Evolutionary conservation across 78 protist genomes (phyloP).

Genomic region (Polysphondylium violaceum): DNA sequence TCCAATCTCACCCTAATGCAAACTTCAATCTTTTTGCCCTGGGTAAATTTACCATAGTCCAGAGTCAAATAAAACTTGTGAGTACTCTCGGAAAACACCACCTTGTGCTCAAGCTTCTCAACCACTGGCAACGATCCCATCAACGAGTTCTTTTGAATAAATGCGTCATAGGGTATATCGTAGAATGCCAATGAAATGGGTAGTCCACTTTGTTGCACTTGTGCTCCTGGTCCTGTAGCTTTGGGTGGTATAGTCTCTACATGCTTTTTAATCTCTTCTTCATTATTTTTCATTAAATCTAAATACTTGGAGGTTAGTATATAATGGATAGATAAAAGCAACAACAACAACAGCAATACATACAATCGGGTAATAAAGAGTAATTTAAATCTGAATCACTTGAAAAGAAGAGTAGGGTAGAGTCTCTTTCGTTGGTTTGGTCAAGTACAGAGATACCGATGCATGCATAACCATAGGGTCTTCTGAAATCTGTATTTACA

Average conservation of each 20-base stretch:
- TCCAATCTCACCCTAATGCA: constrained; percentile 28
- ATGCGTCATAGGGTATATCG: constrained; percentile 24
- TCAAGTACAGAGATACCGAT: not conserved
- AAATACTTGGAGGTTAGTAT: not conserved
- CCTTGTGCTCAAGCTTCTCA: constrained; percentile 55
- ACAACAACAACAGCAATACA: not conserved
- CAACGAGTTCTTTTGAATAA: constrained; percentile 13
- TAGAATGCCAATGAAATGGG: constrained; percentile 32
- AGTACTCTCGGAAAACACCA: constrained; percentile 24
- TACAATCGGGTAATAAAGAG: constrained; percentile 35
- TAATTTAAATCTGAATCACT: constrained; percentile 4
- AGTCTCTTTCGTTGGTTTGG: constrained; percentile 21
- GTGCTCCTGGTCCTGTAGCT: not conserved
- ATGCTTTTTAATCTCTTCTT: constrained; percentile 62
- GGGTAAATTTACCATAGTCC: constrained; percentile 57
- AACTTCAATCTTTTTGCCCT: constrained; percentile 54
- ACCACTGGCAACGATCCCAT: not conserved
- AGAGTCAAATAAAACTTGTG: constrained; percentile 36
- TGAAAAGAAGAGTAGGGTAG: constrained; percentile 5
- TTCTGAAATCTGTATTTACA: constrained; percentile 21
- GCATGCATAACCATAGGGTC: constrained; percentile 41
- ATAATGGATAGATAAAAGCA: not conserved
- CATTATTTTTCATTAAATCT: constrained; percentile 29
- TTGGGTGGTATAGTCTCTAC: constrained; percentile 40
- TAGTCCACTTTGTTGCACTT: constrained; percentile 19